Conservation (phyloP, 2,329 filamentous ascomycete genomes). For the Exophiala spinifera region DNA sequence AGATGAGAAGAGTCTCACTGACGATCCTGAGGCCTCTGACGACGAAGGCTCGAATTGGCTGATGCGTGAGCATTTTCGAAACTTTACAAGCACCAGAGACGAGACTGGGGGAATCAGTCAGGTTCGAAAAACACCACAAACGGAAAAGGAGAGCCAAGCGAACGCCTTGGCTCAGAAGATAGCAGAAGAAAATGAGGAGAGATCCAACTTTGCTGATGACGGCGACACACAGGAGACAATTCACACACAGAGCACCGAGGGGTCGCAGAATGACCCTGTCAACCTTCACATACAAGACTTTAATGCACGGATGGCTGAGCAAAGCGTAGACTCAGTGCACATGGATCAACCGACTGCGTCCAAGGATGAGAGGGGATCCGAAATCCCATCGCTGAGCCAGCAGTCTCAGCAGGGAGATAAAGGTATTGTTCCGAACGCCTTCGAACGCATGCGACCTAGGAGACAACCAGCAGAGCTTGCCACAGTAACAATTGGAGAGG, state of each 20-base stretch:
- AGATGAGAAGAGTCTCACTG: conserved; percentile 1
- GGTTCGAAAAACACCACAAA: conserved; percentile 2
- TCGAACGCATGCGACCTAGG: conserved; percentile 63
- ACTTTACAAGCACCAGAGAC: conserved; percentile 23
- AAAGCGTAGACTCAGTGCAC: conserved; percentile 5
- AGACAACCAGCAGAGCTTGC: conserved; percentile 62
- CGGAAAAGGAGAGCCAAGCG: conserved; percentile 7
- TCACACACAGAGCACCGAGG: conserved; percentile 19
- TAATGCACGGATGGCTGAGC: conserved; percentile 32
- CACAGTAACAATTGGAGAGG: conserved; percentile 71
- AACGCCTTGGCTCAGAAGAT: conserved; percentile 14
- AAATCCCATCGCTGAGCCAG: conserved; percentile 32
- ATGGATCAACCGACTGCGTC: not conserved
- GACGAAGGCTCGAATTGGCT: conserved; percentile 3
- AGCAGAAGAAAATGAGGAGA: conserved; percentile 1
- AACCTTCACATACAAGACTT: conserved; percentile 32
- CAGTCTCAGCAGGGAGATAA: conserved; percentile 30
- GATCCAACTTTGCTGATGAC: no score
- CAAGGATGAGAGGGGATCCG: conserved; percentile 1
- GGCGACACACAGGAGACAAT: conserved; percentile 4
- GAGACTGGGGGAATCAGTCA: conserved; percentile 9
- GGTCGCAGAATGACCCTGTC: conserved; percentile 21
- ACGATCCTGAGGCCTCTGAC: conserved; percentile 3
- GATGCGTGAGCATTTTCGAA: conserved; percentile 21
- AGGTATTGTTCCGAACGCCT: conserved; percentile 57